phyloP scores from a whole-genome alignment of 2,329 filamentous ascomycete species.

The Capronia coronata region DNA sequence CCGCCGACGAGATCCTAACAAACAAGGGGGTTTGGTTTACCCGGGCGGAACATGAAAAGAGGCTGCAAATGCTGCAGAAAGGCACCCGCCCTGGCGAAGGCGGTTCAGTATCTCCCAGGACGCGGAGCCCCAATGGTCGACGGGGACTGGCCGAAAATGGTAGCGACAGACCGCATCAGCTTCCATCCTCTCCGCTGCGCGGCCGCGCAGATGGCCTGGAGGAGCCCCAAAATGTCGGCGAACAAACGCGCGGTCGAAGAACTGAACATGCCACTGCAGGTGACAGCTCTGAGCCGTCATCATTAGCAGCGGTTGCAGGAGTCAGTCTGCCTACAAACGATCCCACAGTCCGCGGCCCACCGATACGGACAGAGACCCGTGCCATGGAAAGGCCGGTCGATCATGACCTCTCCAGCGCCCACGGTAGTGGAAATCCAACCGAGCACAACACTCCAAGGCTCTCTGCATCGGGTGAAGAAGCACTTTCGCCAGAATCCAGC shows the following conservation, averaged over 20 bases:
- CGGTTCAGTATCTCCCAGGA: slow-evolving; percentile 26
- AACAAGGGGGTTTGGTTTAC: slow-evolving; percentile 71
- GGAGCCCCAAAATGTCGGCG: not conserved
- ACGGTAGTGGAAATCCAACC: not conserved
- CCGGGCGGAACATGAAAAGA: slow-evolving; percentile 59
- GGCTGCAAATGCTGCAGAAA: slow-evolving; percentile 38
- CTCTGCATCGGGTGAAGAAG: slow-evolving; percentile 1
- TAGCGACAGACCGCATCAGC: slow-evolving; percentile 10
- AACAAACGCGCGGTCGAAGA: slow-evolving; percentile 5
- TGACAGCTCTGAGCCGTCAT: slow-evolving; percentile 10
- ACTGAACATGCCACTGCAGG: slow-evolving; percentile 9
- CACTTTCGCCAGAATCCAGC: slow-evolving; percentile 7
- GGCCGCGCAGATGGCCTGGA: slow-evolving; percentile 11
- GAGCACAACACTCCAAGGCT: slow-evolving; percentile 13
- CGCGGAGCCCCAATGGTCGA: slow-evolving; percentile 23
- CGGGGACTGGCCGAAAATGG: not conserved
- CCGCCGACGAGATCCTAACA: slow-evolving; percentile 68
- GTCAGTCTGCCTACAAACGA: slow-evolving; percentile 7
- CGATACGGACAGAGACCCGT: slow-evolving; percentile 6
- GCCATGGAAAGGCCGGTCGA: slow-evolving; percentile 10
- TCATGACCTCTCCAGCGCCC: slow-evolving; percentile 2
- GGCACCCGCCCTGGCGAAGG: slow-evolving; percentile 28
- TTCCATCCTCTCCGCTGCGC: slow-evolving; percentile 22
- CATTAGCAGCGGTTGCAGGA: slow-evolving; percentile 12
- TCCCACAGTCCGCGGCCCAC: slow-evolving; percentile 1